These are phyloP conservation scores for Chytridium lagenaria DNA, from an alignment of 371 early-diverging fungal genomes.

Conservation along the genomic window DNA sequence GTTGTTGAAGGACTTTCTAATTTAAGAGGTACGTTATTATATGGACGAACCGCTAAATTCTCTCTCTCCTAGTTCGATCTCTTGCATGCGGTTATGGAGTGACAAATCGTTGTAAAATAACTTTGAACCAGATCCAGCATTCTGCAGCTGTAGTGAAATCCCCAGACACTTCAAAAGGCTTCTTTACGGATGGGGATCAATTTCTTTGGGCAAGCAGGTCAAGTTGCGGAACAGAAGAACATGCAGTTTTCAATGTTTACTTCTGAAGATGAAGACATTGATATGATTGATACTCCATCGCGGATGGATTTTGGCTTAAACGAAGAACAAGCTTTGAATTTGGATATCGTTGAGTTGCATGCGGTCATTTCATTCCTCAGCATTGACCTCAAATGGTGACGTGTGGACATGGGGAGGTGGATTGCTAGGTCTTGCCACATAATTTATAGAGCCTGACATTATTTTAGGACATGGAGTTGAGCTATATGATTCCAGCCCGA, in stretches of 20 bases:
- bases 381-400: slow-evolving; percentile 28
- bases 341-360: too few species aligned
- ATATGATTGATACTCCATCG: slow-evolving; percentile 6
- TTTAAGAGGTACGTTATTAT: background rate
- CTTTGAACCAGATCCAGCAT: slow-evolving; percentile 6
- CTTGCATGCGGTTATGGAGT: slow-evolving; percentile 34
- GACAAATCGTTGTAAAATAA: background rate
- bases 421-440: slow-evolving; percentile 12
- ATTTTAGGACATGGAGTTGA: slow-evolving; percentile 36
- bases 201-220: slow-evolving; percentile 46
- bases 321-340: slow-evolving; percentile 9
- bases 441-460: too few species aligned
- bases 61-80: too few species aligned
- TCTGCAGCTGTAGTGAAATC: slow-evolving; percentile 18
- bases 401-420: slow-evolving; percentile 44
- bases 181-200: slow-evolving; percentile 49
- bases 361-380: slow-evolving; percentile 41
- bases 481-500: slow-evolving; percentile 43
- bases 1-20: slow-evolving; percentile 6
- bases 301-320: background rate
- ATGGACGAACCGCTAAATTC: too few species aligned
- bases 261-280: slow-evolving; percentile 29
- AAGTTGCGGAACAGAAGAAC: slow-evolving; percentile 27
- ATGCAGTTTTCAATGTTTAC: slow-evolving; percentile 29
- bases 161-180: slow-evolving; percentile 14